phyloP scores from a whole-genome alignment of 257 asterid genomes.

The Nicotiana noctiflora region DNA sequence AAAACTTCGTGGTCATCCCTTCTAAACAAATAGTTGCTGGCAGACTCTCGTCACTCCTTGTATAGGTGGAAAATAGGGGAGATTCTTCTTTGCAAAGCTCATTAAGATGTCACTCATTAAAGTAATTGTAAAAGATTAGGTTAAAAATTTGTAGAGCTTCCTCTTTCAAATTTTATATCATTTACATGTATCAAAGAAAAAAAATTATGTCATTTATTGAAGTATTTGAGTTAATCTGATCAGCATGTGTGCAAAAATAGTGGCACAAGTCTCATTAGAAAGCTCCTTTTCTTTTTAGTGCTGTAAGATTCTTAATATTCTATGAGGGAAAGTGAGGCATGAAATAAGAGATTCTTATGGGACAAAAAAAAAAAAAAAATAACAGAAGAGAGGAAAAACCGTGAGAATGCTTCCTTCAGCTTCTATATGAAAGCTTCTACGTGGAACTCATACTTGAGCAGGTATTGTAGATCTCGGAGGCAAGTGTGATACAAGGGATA shows the following conservation, averaged over 20 bases:
- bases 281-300: neutral
- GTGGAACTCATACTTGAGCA: slow-evolving; percentile 43
- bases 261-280: neutral
- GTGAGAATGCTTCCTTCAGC: neutral
- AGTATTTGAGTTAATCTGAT: neutral
- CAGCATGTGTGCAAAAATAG: neutral
- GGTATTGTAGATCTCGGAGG: slow-evolving; percentile 78
- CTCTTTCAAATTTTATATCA: neutral
- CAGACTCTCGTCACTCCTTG: neutral
- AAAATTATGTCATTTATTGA: neutral
- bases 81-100: neutral
- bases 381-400: neutral
- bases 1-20: neutral
- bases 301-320: neutral
- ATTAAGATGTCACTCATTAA: neutral
- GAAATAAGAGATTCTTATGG: neutral
- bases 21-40: neutral
- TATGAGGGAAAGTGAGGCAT: neutral
- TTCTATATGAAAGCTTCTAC: slow-evolving; percentile 17
- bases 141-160: neutral
- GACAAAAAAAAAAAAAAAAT: no score
- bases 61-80: neutral
- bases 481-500: slow-evolving; percentile 73
- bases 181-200: no score
- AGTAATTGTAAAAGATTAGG: neutral